Conservation (phyloP, 164 flowering plant genomes). For the Vitis rupestris region DNA sequence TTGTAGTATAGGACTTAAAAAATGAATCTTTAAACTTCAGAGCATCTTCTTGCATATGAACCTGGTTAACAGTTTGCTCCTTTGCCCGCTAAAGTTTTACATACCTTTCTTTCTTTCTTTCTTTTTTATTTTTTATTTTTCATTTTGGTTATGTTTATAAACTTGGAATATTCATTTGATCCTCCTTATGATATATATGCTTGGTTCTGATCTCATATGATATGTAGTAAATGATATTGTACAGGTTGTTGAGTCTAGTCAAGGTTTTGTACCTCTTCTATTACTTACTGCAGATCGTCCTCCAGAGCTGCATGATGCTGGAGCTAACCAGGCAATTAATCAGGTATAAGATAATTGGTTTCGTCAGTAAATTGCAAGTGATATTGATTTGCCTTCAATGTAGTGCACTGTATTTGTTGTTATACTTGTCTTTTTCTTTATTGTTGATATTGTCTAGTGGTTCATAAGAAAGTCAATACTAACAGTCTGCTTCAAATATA, state of each 20-base stretch:
- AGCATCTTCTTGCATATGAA: no score
- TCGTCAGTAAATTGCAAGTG: neutral
- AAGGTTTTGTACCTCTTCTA: constrained; percentile 82
- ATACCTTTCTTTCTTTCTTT: no score
- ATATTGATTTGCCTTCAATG: no score
- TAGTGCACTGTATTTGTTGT: neutral
- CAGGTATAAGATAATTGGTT: constrained; percentile 49
- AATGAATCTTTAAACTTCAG: no score
- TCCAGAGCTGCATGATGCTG: constrained; percentile 81
- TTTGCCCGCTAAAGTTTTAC: no score
- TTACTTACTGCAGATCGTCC: constrained; percentile 98
- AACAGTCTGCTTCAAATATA: no score
- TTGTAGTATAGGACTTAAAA: no score
- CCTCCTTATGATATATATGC: neutral
- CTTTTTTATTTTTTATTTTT: no score
- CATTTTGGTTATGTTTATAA: no score
- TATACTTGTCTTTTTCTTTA: neutral
- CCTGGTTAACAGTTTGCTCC: no score
- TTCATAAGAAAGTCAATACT: no score
- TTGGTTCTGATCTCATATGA: neutral
- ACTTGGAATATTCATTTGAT: neutral
- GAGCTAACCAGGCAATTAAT: constrained; percentile 95
- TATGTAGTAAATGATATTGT: neutral
- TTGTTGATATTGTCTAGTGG: no score
- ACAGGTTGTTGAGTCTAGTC: constrained; percentile 96